Conservation (phyloP, 306 rosid species). For the Hylodesmum podocarpum region DNA sequence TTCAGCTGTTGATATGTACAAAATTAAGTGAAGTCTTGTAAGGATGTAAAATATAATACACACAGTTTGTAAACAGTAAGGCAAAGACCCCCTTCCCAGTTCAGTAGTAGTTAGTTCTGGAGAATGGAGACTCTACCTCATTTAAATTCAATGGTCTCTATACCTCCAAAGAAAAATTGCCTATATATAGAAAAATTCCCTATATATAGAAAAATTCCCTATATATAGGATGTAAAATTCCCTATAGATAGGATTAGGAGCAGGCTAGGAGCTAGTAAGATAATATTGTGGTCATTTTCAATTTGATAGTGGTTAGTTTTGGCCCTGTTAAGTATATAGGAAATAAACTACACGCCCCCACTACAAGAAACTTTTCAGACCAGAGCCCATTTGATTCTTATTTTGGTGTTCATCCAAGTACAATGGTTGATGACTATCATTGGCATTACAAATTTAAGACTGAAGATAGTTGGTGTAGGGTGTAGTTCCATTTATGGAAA, state of each 20-base stretch:
- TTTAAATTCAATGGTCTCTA: neutral
- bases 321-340: neutral
- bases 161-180: neutral
- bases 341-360: neutral
- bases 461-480: neutral
- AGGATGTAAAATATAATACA: neutral
- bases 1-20: neutral
- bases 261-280: neutral
- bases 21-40: neutral
- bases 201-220: neutral
- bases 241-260: neutral
- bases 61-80: neutral
- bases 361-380: neutral
- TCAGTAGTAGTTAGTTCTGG: neutral
- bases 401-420: neutral
- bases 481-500: constrained; percentile 14
- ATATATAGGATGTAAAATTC: no score
- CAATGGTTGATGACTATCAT: neutral
- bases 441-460: neutral
- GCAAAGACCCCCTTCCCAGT: neutral
- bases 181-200: no score
- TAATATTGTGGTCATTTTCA: neutral
- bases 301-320: neutral
- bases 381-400: constrained; percentile 1
- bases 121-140: neutral